A percentile compares a stretch with the other conserved stretches of the same genome.
Conservation (phyloP, 371 early-diverging fungal genomes). For the Phascolomyces articulosus region DNA sequence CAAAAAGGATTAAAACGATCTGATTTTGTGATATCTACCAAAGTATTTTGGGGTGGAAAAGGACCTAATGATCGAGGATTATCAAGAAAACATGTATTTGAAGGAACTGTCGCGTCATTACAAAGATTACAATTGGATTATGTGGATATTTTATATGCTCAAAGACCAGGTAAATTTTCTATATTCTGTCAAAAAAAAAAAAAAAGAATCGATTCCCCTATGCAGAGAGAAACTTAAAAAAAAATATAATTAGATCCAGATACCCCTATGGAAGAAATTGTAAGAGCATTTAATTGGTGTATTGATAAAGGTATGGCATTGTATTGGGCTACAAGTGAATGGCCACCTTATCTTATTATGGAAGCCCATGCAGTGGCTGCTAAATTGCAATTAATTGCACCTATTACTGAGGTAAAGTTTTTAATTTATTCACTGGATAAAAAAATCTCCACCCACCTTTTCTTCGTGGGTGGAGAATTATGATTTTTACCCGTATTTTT, state of each 20-base stretch:
- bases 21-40: conserved; percentile 81
- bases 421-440: background rate
- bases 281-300: conserved; percentile 85
- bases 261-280: conserved; percentile 84
- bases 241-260: conserved; percentile 37
- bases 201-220: too few relatives aligned
- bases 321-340: conserved; percentile 90
- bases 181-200: background rate
- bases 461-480: too few relatives aligned
- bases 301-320: conserved; percentile 85
- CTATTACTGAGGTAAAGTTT: conserved; percentile 56
- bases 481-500: too few relatives aligned
- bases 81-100: conserved; percentile 85
- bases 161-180: conserved; percentile 65
- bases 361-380: conserved; percentile 80
- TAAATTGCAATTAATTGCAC: conserved; percentile 68
- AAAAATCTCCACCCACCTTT: too few relatives aligned
- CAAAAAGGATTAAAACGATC: conserved; percentile 68
- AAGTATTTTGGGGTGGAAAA: conserved; percentile 84
- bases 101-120: conserved; percentile 78
- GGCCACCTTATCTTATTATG: conserved; percentile 79
- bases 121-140: conserved; percentile 78
- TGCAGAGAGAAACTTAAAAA: too few relatives aligned
- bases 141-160: conserved; percentile 85
- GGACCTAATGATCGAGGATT: conserved; percentile 85